Base-by-base conservation (phyloP, 805 yeast genomes). In the Schwanniomyces sp. region DNA sequence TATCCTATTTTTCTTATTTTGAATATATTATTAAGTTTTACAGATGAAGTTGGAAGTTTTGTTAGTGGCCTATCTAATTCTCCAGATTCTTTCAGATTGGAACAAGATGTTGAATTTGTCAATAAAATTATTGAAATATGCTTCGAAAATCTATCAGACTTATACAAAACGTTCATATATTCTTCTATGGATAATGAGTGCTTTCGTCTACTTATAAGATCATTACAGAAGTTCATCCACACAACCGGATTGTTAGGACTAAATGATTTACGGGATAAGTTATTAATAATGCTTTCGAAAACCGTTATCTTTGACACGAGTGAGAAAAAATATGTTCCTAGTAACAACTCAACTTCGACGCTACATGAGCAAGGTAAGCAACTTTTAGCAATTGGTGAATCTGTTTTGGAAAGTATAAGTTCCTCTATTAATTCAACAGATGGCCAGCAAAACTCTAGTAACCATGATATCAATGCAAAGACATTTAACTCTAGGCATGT, bases 201-300 rank as follows among this genome's bases (percentile, higher is more conserved):
- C 17, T 91, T 88, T 62, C 86, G 86, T 47, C 66, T 72, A 8
- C 58, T 85, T 3, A 81, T 91, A 2, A 72, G 96, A 34, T 79
- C 95, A 0, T 74, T 88, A 7, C 97, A 92, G 62, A 84, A 85
- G 52, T 73, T 88, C 42, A 82, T 96, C 6, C 96, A 90, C 61
- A 82, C 91, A 0, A 78, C 91, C 0, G 97, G 97, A 0, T 68
- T 89, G 12, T 64, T 91, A n/a, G 84, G 82, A 0, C 60, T 86
- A 10, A 58, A 63, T 1, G 70, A 69, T 0, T 71, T 85, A 18
- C 70, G 96, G 42, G 87, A 89, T 56, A 78, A 80, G 0, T 51
- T 70, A 14, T 53, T 73, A 11, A 36, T 44, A 29, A 51, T 68
- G 25, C 50, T 72, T 17, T 59, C 74, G 0, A 57, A 52, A 17